Conservation (phyloP, 805 yeast species). For the Cyberlindnera bimundalis region DNA sequence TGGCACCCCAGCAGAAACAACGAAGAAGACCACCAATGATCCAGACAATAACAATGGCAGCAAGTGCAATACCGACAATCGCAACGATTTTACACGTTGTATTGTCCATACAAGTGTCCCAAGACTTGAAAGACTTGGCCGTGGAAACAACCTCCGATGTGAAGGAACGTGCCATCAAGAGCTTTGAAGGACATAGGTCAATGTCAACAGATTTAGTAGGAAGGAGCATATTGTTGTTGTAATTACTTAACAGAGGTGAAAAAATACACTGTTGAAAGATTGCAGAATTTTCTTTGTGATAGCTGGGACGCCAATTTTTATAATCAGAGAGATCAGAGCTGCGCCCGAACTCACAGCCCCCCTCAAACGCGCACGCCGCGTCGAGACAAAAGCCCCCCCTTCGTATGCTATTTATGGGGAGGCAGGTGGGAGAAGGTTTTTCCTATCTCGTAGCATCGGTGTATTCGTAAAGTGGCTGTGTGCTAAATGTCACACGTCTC, state of each 20-base stretch:
- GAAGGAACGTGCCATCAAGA: conserved; percentile 11
- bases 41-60: conserved; percentile 52
- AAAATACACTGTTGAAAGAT: no score
- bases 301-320: no score
- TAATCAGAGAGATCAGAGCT: not conserved
- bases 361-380: conserved; percentile 1
- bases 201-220: conserved; percentile 8
- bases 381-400: not conserved
- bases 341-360: not conserved
- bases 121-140: conserved; percentile 49
- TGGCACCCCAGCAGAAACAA: conserved; percentile 56
- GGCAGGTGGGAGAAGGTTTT: no score
- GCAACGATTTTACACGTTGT: conserved; percentile 72
- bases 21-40: conserved; percentile 50
- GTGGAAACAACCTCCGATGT: conserved; percentile 30
- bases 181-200: conserved; percentile 16
- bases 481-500: no score
- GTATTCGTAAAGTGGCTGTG: no score
- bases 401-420: not conserved
- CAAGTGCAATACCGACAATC: conserved; percentile 66
- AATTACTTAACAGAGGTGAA: no score
- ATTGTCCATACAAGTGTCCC: conserved; percentile 83
- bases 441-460: no score
- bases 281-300: no score
- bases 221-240: conserved; percentile 7